These are phyloP conservation scores for Saururus chinensis DNA, from an alignment of 164 flowering plant species.

Conservation along the genomic window DNA sequence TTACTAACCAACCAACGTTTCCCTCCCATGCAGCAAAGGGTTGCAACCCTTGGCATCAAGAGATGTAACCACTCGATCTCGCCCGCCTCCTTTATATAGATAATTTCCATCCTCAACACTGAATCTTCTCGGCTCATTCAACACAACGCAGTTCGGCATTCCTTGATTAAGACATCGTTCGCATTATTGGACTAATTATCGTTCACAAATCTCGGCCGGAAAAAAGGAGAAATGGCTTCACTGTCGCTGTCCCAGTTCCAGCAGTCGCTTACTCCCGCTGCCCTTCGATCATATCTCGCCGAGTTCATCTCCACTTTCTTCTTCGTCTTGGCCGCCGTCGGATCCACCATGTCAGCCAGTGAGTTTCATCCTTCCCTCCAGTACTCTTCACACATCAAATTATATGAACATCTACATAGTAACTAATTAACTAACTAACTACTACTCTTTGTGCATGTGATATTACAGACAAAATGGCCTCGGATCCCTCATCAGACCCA, in stretches of 20 bases:
- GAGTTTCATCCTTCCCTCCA: conserved; percentile 5
- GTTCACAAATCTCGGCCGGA: too few species aligned
- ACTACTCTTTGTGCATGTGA: not conserved
- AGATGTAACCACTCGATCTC: not conserved
- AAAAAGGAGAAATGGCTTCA: conserved; percentile 23
- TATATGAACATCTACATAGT: not conserved
- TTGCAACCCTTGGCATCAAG: not conserved
- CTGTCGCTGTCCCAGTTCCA: conserved; percentile 19
- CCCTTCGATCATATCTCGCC: conserved; percentile 58
- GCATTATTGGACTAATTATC: too few species aligned
- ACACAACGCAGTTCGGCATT: not conserved
- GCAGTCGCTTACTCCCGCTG: conserved; percentile 24
- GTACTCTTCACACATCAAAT: not conserved
- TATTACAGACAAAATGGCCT: not conserved
- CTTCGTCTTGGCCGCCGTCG: conserved; percentile 53
- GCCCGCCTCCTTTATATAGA: not conserved
- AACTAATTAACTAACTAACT: not conserved
- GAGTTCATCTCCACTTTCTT: conserved; percentile 84
- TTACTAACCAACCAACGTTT: not conserved
- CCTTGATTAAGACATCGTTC: too few species aligned
- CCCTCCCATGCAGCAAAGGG: not conserved
- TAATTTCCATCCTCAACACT: not conserved
- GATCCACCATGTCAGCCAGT: conserved; percentile 59
- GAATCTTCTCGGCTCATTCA: not conserved
- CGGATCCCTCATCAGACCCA: conserved; percentile 21